Base-by-base conservation (phyloP, 805 yeast genomes). In the Ogataea methylovora region DNA sequence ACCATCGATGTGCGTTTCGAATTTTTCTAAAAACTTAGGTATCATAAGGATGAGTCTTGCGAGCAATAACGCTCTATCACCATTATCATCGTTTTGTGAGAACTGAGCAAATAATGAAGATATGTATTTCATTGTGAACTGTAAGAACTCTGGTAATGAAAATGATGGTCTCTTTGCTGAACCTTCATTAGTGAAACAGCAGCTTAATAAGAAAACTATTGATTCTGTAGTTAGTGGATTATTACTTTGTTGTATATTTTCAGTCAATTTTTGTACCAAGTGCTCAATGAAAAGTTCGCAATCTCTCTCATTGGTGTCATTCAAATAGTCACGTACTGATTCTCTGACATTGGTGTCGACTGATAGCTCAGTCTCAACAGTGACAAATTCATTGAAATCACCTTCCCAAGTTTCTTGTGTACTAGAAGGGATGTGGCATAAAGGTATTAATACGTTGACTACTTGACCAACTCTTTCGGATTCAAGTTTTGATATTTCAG, bases 341-440 rank as follows among this genome's bases (percentile, higher is more conserved):
- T 77, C 81, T 34, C 97, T 69, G 1, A 79, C 70, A 2, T 69
- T 55, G 8, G 58, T 56, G 5, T 70, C 72, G 0, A 78, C 60
- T 0, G 79, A 60, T 22, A 87, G 65, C 2, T 86, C 95, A 2
- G 84, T 67, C 37, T 84, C 87, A 24, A 75, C 80, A 2, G 87
- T 72, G 5, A 85, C 83, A 52, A 75, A 86, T 3, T 54, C 57
- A 48, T 87, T 85, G 48, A 76, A 71, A 49, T 87, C 88, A 2
- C 60, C 63, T 4, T 56, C 52, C 67, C 79, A 84, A 4, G 67
- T 69, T 24, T 64, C 69, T 21, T 60, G 53, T 0, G 61, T 54
- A 5, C 62, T 67, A 1, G 46, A 38, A 2, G 80, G 66, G 10
- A 79, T 46, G 9, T 55, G 47, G 5, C 76, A 54, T 8, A 71